Evolutionary conservation across 140 eudicot species (phyloP), one percentile per base, ranked within the genome.

Genomic region (Oenanthe javanica): DNA sequence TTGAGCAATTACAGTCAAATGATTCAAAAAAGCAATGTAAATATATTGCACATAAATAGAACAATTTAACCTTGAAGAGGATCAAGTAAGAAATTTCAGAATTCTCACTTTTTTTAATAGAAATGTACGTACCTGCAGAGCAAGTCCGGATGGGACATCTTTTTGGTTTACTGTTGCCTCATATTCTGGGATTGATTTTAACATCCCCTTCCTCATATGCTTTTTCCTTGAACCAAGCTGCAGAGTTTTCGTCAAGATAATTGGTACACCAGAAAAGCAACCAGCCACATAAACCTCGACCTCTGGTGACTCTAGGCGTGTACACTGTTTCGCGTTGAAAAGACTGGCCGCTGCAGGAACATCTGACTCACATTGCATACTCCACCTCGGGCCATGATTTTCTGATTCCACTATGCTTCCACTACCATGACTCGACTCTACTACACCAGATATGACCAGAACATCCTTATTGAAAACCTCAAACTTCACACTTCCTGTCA

Each of bases 281-380:
- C 98, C 98, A 21, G 98, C 96, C 81, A 92, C 86, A 80, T 82
- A 94, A 72, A 92, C 97, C 87, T 94, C 98, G 43, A 94, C 79
- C 40, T 80, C 84, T 10, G 93, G 98, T 4, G 88, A 70, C 40
- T 89, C 98, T 46, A 79, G 43, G 3, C 88, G 84, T 48, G 50
- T 69, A 9, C 59, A 76, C 48, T 84, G 89, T 69, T 87, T 86
- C 19, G 90, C 84, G 74, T 89, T 86, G 73, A 92, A 80, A 76
- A 88, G 84, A 77, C 90, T 90, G 1, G 81, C 71, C 40, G 87
- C 88, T 1, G 82, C 51, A 45, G 77, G 78, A 78, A 87, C 23
- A 78, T 90, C 92, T 19, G 98, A 82, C 51, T 90, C 96, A 57
- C 96, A 92, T 72, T 80, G 86, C 89, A 94, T 88, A 40, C 84